Evolutionary conservation across 2,329 filamentous ascomycete genomes (phyloP).

Genomic region (Aspergillus floridensis): DNA sequence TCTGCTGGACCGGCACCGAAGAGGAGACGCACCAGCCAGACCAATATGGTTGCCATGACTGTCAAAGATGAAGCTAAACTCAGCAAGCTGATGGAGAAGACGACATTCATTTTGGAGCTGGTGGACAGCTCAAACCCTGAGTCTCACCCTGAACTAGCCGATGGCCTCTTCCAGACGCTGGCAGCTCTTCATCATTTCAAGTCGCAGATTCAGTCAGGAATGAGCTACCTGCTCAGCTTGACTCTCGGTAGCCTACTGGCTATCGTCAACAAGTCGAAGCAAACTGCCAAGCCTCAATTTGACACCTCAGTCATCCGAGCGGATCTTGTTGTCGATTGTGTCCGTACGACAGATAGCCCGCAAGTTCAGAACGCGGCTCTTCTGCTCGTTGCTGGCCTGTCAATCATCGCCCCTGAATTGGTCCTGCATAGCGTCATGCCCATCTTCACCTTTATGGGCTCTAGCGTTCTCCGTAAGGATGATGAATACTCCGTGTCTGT

Average conservation of each 20-base stretch:
- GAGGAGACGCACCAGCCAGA: conserved; percentile 73
- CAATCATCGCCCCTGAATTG: conserved; percentile 81
- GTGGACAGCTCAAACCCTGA: conserved; percentile 77
- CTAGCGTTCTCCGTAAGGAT: conserved; percentile 83
- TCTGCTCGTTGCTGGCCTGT: conserved; percentile 80
- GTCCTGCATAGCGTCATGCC: conserved; percentile 98
- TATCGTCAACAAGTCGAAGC: conserved; percentile 75
- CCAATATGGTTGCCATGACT: conserved; percentile 62
- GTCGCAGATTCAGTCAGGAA: conserved; percentile 74
- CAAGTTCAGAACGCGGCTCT: conserved; percentile 92
- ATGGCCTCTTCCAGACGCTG: conserved; percentile 78
- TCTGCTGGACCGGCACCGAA: conserved; percentile 72
- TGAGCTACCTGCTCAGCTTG: conserved; percentile 85
- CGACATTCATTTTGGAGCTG: conserved; percentile 84
- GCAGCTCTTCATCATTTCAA: conserved; percentile 83
- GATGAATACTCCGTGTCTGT: conserved; percentile 97
- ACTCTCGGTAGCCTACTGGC: conserved; percentile 77
- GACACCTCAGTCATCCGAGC: conserved; percentile 79
- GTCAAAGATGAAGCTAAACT: conserved; percentile 65
- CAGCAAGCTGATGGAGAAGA: conserved; percentile 65
- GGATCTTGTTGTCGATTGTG: conserved; percentile 89
- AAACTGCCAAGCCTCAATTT: conserved; percentile 51
- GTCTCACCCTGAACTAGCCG: conserved; percentile 70
- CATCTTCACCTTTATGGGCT: conserved; percentile 97
- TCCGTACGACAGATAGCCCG: conserved; percentile 85